Conservation (phyloP, 768 basidiomycete genomes). For the Amanita brunnescens region DNA sequence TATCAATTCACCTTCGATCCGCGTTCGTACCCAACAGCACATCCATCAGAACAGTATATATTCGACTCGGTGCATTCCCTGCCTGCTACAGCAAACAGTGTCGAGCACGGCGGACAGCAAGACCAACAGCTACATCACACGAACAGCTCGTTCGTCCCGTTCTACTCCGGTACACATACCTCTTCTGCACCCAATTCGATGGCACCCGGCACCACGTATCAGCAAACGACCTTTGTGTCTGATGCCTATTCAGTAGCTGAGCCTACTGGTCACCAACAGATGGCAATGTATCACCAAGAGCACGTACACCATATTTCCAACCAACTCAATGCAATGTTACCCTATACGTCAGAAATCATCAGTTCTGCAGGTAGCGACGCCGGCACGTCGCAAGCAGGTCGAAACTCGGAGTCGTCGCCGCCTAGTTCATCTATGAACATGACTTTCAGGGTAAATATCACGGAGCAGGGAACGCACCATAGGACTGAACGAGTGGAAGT, state of each 20-base stretch:
- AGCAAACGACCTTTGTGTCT: not conserved
- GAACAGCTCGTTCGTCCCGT: not conserved
- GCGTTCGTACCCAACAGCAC: conserved; percentile 18
- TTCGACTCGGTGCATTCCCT: not conserved
- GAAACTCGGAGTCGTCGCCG: not conserved
- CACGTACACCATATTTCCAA: not conserved
- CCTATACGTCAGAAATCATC: not conserved
- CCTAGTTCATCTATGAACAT: not conserved
- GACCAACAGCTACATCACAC: not conserved
- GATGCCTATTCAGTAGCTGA: not conserved
- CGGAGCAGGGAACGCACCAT: conserved; percentile 8
- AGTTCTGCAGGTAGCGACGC: not conserved
- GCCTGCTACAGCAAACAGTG: not conserved
- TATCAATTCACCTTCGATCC: conserved; percentile 20
- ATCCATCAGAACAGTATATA: not conserved
- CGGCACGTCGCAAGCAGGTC: not conserved
- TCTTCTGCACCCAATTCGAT: not conserved
- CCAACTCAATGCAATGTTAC: not conserved
- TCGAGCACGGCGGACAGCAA: not conserved
- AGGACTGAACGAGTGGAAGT: not conserved
- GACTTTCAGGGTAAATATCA: not conserved
- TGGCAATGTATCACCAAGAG: not conserved
- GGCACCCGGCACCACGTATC: not conserved
- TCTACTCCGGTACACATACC: not conserved
- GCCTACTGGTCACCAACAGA: not conserved